phyloP scores from a whole-genome alignment of 202 grass and related monocot genomes.

The Bolboschoenoplectus hybrid region DNA sequence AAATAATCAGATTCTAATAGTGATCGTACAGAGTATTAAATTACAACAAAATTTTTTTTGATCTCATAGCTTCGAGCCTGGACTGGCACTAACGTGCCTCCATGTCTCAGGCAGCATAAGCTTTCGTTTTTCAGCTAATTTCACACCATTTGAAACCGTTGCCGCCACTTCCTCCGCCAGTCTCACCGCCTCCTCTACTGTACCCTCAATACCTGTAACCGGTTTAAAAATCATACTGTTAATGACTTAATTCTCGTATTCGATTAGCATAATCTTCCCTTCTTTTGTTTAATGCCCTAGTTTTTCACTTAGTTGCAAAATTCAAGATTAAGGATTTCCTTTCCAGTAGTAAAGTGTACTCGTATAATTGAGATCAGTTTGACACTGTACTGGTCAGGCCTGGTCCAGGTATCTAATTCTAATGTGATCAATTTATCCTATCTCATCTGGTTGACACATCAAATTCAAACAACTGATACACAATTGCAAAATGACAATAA shows the following conservation, averaged over 20 bases:
- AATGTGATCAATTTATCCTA: background rate
- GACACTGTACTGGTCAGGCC: background rate
- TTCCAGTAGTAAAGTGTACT: background rate
- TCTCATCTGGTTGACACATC: background rate
- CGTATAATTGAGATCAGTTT: background rate
- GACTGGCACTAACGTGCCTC: background rate
- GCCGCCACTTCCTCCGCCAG: slow-evolving; percentile 56
- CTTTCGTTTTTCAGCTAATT: slow-evolving; percentile 52
- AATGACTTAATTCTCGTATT: background rate
- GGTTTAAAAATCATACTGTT: slow-evolving; percentile 13
- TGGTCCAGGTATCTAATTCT: background rate
- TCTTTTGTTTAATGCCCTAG: background rate
- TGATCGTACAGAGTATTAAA: background rate
- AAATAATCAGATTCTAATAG: too few species aligned
- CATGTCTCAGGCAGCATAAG: slow-evolving; percentile 47
- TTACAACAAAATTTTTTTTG: background rate
- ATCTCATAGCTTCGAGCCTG: slow-evolving; percentile 18
- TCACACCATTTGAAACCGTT: slow-evolving; percentile 54
- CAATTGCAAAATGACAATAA: slow-evolving; percentile 5
- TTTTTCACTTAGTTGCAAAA: background rate
- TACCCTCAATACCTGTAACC: slow-evolving; percentile 49
- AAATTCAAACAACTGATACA: background rate
- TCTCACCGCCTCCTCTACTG: slow-evolving; percentile 53
- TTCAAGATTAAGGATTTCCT: background rate
- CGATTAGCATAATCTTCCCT: background rate